phyloP scores from a whole-genome alignment of 148 eudicot genomes.

The Dianthus caryophyllus region DNA sequence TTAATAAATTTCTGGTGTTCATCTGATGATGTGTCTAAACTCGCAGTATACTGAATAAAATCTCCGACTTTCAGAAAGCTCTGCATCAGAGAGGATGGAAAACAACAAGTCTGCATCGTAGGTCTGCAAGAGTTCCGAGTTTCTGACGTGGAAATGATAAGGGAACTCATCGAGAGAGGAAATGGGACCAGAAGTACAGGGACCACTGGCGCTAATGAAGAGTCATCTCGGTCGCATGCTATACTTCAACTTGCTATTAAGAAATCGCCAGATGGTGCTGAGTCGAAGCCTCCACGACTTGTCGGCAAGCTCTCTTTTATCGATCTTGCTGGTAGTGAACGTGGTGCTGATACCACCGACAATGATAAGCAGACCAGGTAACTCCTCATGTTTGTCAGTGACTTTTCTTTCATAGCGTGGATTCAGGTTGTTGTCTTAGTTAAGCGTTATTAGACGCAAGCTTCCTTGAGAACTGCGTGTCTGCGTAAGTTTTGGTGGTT shows the following conservation, averaged over 20 bases:
- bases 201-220: conserved; percentile 99
- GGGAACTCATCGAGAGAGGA: conserved; percentile 95
- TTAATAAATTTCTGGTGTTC: background rate
- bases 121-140: conserved; percentile 93
- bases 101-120: conserved; percentile 94
- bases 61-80: conserved; percentile 60
- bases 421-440: background rate
- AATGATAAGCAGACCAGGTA: conserved; percentile 99
- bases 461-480: background rate
- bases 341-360: conserved; percentile 98
- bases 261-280: conserved; percentile 62
- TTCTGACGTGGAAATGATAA: conserved; percentile 83
- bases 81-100: conserved; percentile 96
- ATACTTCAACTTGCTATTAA: conserved; percentile 92
- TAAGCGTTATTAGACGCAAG: background rate
- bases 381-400: background rate
- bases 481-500: background rate
- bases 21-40: background rate
- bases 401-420: background rate
- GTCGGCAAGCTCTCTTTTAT: conserved; percentile 97
- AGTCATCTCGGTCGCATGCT: conserved; percentile 98
- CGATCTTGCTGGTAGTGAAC: conserved; percentile 99
- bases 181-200: conserved; percentile 91
- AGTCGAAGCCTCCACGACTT: conserved; percentile 70
- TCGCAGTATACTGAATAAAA: background rate